Conservation (phyloP, 768 basidiomycete species). For the Suillus hirtellus region DNA sequence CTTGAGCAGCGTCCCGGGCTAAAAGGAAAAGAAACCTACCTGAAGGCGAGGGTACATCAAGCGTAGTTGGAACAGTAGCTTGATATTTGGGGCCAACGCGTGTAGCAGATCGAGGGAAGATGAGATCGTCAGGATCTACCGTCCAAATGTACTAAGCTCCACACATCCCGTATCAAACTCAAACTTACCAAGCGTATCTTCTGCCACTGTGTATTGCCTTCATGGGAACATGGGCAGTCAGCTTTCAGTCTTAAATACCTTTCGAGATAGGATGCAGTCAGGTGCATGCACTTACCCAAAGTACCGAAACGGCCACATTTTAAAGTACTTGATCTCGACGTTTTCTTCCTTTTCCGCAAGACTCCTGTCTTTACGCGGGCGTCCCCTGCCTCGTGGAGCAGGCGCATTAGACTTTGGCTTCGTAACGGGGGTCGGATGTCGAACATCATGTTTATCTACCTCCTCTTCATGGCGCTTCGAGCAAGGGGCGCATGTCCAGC, state of each 20-base stretch:
- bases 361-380: constrained; percentile 73
- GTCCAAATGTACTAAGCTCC: constrained; percentile 26
- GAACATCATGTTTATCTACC: constrained; percentile 73
- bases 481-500: constrained; percentile 96
- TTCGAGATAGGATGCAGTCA: not conserved
- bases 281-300: constrained; percentile 71
- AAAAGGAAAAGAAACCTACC: constrained; percentile 29
- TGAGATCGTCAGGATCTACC: constrained; percentile 92
- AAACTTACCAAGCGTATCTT: constrained; percentile 81
- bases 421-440: constrained; percentile 53
- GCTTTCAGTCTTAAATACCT: constrained; percentile 9
- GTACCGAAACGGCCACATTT: constrained; percentile 94
- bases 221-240: constrained; percentile 16
- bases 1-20: constrained; percentile 6
- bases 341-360: constrained; percentile 79
- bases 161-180: constrained; percentile 13
- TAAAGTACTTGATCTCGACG: constrained; percentile 78
- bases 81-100: constrained; percentile 91
- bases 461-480: constrained; percentile 85
- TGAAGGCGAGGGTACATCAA: constrained; percentile 38
- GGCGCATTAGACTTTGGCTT: constrained; percentile 73
- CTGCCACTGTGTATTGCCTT: constrained; percentile 87
- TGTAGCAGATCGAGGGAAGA: constrained; percentile 91
- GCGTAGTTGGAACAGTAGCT: constrained; percentile 48
- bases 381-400: constrained; percentile 67